Evolutionary conservation across 2,329 filamentous ascomycete species (phyloP).

Genomic region (Calonectria pauciramosa): DNA sequence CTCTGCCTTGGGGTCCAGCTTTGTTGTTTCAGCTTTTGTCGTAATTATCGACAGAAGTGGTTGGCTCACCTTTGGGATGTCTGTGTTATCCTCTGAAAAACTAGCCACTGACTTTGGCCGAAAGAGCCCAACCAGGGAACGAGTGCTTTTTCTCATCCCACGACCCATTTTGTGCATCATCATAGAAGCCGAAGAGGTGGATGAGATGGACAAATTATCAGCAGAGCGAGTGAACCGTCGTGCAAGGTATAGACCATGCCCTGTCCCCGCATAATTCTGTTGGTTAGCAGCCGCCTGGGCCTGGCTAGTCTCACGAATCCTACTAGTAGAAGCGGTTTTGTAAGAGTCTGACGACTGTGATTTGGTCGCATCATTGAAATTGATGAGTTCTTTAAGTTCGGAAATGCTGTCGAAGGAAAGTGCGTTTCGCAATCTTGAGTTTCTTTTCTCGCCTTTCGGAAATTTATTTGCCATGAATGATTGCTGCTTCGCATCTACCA

Average conservation of each 20-base stretch:
- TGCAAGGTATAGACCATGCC: background rate
- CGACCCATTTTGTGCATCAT: background rate
- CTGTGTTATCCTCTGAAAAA: background rate
- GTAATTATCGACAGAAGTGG: background rate
- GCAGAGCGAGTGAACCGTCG: background rate
- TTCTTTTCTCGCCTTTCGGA: background rate
- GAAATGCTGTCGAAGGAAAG: background rate
- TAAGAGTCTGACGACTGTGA: background rate
- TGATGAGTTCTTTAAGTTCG: background rate
- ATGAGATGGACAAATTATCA: background rate
- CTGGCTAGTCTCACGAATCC: background rate
- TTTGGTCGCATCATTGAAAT: too few species aligned
- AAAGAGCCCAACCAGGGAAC: background rate
- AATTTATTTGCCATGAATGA: background rate
- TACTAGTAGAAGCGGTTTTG: background rate
- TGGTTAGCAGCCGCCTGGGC: too few species aligned
- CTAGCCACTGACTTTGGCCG: background rate
- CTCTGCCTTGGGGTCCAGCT: background rate
- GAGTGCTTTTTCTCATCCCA: background rate
- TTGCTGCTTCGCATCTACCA: background rate
- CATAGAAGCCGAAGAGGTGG: background rate
- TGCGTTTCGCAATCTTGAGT: background rate
- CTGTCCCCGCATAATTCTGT: rapidly evolving
- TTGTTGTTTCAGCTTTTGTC: background rate
- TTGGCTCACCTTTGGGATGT: background rate